These are phyloP conservation scores for Blastobotrys arbuscula DNA, from an alignment of 1,139 yeast genomes.

Conservation along the genomic window DNA sequence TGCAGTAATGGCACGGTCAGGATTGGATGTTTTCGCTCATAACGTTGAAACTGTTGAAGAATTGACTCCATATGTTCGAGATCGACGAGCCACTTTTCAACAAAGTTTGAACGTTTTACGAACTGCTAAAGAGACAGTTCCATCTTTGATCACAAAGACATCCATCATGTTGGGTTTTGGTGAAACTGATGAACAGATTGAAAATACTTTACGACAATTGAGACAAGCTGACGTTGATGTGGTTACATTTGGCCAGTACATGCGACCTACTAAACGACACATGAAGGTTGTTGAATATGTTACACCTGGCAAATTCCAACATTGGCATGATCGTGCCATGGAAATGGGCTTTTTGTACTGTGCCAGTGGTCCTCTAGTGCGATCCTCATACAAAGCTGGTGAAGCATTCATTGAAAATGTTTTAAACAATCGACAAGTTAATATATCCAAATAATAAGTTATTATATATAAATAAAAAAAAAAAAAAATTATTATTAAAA, in stretches of 20 bases:
- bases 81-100: conserved; percentile 91
- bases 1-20: conserved; percentile 71
- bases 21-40: conserved; percentile 95
- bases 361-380: conserved; percentile 94
- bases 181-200: conserved; percentile 84
- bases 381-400: conserved; percentile 97
- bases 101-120: conserved; percentile 75
- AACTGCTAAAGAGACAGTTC: conserved; percentile 73
- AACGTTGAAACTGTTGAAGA: conserved; percentile 95
- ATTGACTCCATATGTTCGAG: conserved; percentile 91
- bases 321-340: conserved; percentile 85
- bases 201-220: conserved; percentile 68
- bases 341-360: conserved; percentile 92
- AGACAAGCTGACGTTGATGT: conserved; percentile 80
- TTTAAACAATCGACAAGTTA: conserved; percentile 56
- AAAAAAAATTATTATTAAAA: conserved; percentile 1
- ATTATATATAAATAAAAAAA: background rate
- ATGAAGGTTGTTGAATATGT: conserved; percentile 97
- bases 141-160: conserved; percentile 81
- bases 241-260: conserved; percentile 97
- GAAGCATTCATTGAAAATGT: conserved; percentile 96
- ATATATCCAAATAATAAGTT: conserved; percentile 6
- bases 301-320: conserved; percentile 89
- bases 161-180: conserved; percentile 97
- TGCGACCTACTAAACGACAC: conserved; percentile 98